These are phyloP conservation scores for Gastrolobium bilobum DNA, from an alignment of 306 rosid genomes.

Conservation along the genomic window DNA sequence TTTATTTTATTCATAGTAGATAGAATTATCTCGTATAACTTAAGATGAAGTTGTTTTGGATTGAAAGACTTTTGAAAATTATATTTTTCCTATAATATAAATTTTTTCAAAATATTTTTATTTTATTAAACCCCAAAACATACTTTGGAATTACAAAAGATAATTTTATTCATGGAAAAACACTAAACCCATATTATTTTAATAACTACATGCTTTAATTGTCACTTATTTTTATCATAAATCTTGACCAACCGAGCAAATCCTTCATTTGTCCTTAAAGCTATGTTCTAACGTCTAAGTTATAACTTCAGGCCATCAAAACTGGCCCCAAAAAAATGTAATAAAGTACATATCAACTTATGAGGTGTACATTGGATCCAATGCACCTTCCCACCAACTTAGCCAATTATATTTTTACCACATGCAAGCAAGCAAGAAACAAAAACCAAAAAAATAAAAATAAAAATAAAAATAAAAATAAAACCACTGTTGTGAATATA, in stretches of 20 bases:
- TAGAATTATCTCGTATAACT: too few species aligned
- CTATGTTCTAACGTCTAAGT: constrained; percentile 42
- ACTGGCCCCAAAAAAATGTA: not conserved
- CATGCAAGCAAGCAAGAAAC: constrained; percentile 2
- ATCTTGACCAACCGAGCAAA: constrained; percentile 22
- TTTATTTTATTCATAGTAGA: too few species aligned
- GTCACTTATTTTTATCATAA: constrained; percentile 7
- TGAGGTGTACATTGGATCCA: constrained; percentile 48
- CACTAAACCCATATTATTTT: too few species aligned
- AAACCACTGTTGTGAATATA: not conserved
- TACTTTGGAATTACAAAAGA: too few species aligned
- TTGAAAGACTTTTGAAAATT: too few species aligned
- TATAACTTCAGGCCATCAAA: constrained; percentile 22
- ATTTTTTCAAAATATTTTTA: too few species aligned
- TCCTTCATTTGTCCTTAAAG: constrained; percentile 37
- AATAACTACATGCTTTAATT: constrained; percentile 25
- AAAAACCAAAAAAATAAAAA: too few species aligned
- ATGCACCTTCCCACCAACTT: constrained; percentile 42
- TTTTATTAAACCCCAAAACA: too few species aligned
- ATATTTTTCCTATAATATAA: too few species aligned
- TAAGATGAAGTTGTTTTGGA: too few species aligned
- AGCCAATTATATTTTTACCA: constrained; percentile 36
- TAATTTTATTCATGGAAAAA: too few species aligned
- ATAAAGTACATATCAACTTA: not conserved
- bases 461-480: too few species aligned